phyloP scores from a whole-genome alignment of 2,329 filamentous ascomycete species.

The Cephalotrichum gorgonifer region DNA sequence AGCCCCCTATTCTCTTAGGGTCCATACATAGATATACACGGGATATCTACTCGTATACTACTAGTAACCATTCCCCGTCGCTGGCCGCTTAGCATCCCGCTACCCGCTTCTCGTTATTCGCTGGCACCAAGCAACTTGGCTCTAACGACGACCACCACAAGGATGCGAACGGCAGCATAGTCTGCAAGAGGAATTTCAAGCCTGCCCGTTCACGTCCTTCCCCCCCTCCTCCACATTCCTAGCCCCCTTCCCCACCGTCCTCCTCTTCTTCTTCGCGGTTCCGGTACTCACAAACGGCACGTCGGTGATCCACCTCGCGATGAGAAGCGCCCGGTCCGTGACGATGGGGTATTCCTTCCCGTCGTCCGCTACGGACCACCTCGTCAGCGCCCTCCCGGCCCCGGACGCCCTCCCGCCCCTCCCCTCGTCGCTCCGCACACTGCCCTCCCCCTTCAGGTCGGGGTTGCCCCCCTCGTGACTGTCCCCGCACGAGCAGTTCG shows the following conservation, averaged over 20 bases:
- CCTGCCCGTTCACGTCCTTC: neutral
- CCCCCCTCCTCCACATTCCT: neutral
- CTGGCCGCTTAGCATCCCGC: too few relatives aligned
- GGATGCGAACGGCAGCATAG: too few relatives aligned
- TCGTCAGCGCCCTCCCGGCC: neutral
- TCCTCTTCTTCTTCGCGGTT: constrained; percentile 5
- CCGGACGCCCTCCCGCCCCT: neutral
- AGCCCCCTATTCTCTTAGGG: too few relatives aligned
- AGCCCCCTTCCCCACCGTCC: neutral
- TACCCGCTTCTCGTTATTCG: too few relatives aligned
- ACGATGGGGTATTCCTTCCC: constrained; percentile 7
- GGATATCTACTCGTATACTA: too few relatives aligned
- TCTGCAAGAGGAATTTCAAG: neutral
- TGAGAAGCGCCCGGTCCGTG: constrained; percentile 19
- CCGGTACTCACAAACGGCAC: constrained; percentile 9
- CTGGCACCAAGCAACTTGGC: too few relatives aligned
- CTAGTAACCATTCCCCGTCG: too few relatives aligned
- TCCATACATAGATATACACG: too few relatives aligned
- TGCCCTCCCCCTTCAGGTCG: neutral
- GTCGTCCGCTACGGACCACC: constrained; percentile 4
- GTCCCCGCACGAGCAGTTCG: neutral
- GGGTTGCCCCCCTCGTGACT: neutral
- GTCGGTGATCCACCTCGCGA: neutral
- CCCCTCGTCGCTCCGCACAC: neutral
- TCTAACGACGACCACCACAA: too few relatives aligned